phyloP scores from a whole-genome alignment of 192 early-diverging fungal species.

The Umbelopsis ramanniana region DNA sequence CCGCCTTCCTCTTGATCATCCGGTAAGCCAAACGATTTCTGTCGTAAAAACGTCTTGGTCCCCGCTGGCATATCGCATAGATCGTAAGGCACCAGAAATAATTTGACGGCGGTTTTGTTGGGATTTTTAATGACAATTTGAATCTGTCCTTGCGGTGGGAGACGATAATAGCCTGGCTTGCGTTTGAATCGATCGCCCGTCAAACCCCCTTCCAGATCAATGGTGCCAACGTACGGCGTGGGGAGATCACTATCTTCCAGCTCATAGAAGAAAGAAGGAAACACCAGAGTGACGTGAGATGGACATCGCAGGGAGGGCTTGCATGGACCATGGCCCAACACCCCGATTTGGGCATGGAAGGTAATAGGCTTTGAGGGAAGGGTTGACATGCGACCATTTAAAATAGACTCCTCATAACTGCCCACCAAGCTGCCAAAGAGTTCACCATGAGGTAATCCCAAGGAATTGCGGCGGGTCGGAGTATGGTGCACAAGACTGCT shows the following conservation, averaged over 20 bases:
- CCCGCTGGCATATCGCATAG: constrained; percentile 71
- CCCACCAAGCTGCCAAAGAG: constrained; percentile 50
- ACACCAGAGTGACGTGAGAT: constrained; percentile 63
- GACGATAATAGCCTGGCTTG: constrained; percentile 61
- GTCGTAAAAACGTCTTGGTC: constrained; percentile 80
- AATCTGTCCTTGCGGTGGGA: constrained; percentile 75
- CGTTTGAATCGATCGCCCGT: constrained; percentile 44
- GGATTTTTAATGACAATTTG: constrained; percentile 86
- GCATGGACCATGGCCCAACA: constrained; percentile 60
- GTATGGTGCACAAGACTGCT: constrained; percentile 19
- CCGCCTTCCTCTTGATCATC: constrained; percentile 25
- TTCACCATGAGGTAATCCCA: constrained; percentile 27
- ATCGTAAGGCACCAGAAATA: constrained; percentile 83
- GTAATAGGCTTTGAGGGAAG: constrained; percentile 73
- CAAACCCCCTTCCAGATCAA: constrained; percentile 63
- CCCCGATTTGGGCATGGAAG: constrained; percentile 75
- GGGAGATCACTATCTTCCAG: constrained; percentile 57
- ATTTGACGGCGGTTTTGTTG: constrained; percentile 74
- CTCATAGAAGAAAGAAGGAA: constrained; percentile 80
- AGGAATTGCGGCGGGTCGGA: constrained; percentile 5
- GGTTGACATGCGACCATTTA: constrained; percentile 78
- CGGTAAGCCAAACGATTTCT: constrained; percentile 69
- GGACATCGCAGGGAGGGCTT: constrained; percentile 66
- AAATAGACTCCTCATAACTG: constrained; percentile 71
- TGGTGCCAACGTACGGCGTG: constrained; percentile 77